phyloP scores from a whole-genome alignment of 306 rosid genomes.

The Echinosophora koreensis region DNA sequence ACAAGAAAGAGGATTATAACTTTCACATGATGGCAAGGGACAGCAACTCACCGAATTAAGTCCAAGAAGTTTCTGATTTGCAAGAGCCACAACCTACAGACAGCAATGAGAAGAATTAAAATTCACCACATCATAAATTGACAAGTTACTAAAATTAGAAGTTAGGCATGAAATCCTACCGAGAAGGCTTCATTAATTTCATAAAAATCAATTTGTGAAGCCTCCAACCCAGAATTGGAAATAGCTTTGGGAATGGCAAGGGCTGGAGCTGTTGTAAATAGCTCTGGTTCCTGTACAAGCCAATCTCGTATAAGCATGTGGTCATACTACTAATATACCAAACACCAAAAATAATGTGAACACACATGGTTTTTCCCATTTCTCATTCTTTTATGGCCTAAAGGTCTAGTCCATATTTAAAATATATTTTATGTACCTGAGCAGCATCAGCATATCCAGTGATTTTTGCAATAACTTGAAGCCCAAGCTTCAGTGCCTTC shows the following conservation, averaged over 20 bases:
- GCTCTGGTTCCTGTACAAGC: slow-evolving; percentile 84
- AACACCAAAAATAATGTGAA: slow-evolving; percentile 22
- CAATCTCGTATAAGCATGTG: slow-evolving; percentile 43
- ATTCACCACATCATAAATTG: slow-evolving; percentile 13
- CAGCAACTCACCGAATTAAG: slow-evolving; percentile 72
- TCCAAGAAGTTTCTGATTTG: slow-evolving; percentile 94
- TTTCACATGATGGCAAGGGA: slow-evolving; percentile 7
- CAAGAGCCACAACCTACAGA: slow-evolving; percentile 93
- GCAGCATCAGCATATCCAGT: slow-evolving; percentile 97
- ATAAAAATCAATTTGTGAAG: slow-evolving; percentile 81
- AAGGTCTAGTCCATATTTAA: slow-evolving; percentile 32
- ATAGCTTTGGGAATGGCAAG: slow-evolving; percentile 97
- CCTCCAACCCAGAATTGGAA: slow-evolving; percentile 83
- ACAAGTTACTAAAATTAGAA: slow-evolving; percentile 34
- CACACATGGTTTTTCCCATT: slow-evolving; percentile 9
- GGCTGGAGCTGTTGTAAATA: slow-evolving; percentile 97
- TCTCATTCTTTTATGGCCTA: slow-evolving; percentile 28
- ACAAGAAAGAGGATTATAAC: slow-evolving; percentile 16
- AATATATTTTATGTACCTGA: slow-evolving; percentile 65
- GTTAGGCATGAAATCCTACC: slow-evolving; percentile 57
- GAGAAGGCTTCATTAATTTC: slow-evolving; percentile 98
- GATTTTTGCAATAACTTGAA: slow-evolving; percentile 91
- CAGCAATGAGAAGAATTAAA: slow-evolving; percentile 38
- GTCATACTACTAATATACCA: slow-evolving; percentile 19
- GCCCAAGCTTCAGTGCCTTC: slow-evolving; percentile 83